phyloP scores from a whole-genome alignment of 2,329 filamentous ascomycete species.

The Dothistroma septosporum region DNA sequence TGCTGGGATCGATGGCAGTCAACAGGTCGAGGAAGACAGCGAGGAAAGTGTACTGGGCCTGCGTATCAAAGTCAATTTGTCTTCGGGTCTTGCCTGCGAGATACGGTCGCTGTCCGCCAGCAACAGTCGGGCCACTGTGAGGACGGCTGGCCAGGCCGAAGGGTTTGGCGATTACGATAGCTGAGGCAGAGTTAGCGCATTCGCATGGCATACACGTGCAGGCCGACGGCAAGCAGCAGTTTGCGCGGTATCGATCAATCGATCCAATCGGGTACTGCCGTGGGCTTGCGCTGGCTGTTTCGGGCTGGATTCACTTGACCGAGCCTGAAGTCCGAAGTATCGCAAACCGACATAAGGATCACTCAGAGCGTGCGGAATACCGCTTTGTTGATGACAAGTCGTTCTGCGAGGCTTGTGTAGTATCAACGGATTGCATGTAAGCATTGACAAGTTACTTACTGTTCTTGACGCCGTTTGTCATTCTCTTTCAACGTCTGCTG shows the following conservation, averaged over 20 bases:
- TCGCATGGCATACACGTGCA: neutral
- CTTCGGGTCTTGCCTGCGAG: neutral
- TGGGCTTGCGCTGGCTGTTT: neutral
- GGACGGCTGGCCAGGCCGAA: neutral
- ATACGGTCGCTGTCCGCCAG: neutral
- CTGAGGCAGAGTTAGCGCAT: neutral
- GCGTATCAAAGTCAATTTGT: neutral
- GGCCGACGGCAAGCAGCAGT: neutral
- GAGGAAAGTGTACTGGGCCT: neutral
- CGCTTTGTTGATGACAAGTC: neutral
- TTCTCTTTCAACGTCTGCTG: neutral
- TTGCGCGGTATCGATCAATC: neutral
- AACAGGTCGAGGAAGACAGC: neutral
- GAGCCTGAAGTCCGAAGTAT: neutral
- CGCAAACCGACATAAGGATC: neutral
- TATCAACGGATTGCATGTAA: neutral
- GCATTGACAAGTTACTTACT: neutral
- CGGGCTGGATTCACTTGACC: neutral
- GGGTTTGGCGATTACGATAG: neutral
- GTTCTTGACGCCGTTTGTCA: neutral
- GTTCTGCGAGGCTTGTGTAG: neutral
- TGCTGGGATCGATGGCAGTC: neutral
- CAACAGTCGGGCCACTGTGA: neutral
- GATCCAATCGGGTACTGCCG: neutral
- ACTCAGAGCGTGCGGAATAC: neutral